Base-by-base conservation (phyloP, 164 flowering plant species). In the Dillenia suffruticosa region DNA sequence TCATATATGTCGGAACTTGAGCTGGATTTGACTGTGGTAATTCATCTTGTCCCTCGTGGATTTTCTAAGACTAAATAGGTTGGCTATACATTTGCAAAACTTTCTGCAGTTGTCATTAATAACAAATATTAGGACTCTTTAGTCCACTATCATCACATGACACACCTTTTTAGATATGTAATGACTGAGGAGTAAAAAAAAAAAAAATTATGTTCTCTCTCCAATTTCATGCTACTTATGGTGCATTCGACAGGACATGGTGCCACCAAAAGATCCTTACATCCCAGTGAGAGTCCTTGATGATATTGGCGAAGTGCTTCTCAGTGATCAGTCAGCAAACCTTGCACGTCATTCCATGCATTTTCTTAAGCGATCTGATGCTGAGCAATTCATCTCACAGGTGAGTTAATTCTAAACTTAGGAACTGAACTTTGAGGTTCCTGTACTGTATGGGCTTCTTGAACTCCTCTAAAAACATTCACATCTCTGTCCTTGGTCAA, bases 201-300 rank as follows among this genome's bases (percentile, higher is more conserved):
- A 19, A 8, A 49, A 8, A 11, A 44, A 1, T 40, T 51, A 5
- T 32, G 40, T 32, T 32, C 40, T 32, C 40, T 32, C 40, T 5
- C 40, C 40, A 32, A 32, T 32, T 32, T 5, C 6, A 32, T 32
- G 40, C 40, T 26, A 26, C 40, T 63, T 54, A 14, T 16, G n/a
- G 5, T 15, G 9, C 51, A 12, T 68, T 68, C 69, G 16, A 7
- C 70, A 95, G 99, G 99, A 95, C 70, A 91, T 83, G 87, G 93
- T 95, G 66, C 99, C 99, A 4, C 97, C 99, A 0, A 95, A 95
- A 77, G 97, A 95, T 79, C 97, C 97, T 3, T 91, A 86, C 72
- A 87, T 88, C 61, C 84, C 89, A 70, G 96, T 95, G 63, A 82
- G 99, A 62, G 96, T 91, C 56, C 82, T 88, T n/a, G 90, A 88